Percentiles rank a stretch among this genome's conserved stretches.
Conservation (phyloP, 495 filamentous ascomycete genomes). For the Sordaria brevicollis region DNA sequence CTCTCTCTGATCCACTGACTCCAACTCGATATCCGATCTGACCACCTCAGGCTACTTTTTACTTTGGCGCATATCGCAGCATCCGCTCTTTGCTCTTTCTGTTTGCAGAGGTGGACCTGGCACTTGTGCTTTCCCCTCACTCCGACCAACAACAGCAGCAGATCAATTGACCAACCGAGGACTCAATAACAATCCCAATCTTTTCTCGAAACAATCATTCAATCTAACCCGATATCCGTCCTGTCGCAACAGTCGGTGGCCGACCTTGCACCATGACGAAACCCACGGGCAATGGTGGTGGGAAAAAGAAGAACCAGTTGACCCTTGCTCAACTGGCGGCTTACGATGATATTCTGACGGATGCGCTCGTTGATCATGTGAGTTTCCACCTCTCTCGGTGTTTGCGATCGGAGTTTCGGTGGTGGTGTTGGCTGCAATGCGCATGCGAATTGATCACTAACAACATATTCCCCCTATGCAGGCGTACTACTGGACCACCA, state of each 20-base stretch:
- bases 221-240: background rate
- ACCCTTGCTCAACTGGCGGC: constrained; percentile 78
- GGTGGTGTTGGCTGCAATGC: background rate
- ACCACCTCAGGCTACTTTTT: too few species aligned
- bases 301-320: constrained; percentile 53
- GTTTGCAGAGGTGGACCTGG: background rate
- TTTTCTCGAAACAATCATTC: background rate
- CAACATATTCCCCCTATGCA: constrained; percentile 20
- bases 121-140: background rate
- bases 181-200: background rate
- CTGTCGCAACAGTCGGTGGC: background rate
- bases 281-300: background rate
- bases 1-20: background rate
- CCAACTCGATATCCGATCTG: background rate
- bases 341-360: constrained; percentile 94
- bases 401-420: background rate
- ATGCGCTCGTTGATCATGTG: constrained; percentile 92
- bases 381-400: constrained; percentile 20
- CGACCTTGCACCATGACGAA: constrained; percentile 11
- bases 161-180: background rate
- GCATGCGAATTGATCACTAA: background rate
- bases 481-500: constrained; percentile 92
- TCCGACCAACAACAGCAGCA: background rate
- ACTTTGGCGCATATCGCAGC: background rate
- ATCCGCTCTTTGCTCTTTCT: background rate